Evolutionary conservation across 805 yeast genomes (phyloP), one percentile per base, ranked within the genome.

Genomic region (Candida incommunis): DNA sequence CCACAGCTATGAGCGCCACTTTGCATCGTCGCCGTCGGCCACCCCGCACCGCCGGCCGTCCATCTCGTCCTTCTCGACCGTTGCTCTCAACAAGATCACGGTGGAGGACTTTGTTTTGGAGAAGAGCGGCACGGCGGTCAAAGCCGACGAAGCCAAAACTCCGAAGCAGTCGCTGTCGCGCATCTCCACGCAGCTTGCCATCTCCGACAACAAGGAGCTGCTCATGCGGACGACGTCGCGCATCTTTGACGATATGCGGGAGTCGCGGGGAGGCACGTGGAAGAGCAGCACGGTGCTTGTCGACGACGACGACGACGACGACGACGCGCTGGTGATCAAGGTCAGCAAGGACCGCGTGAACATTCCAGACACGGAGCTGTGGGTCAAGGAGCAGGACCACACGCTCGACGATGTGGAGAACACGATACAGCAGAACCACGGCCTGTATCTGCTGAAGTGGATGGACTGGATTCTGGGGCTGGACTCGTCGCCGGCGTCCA

Each of bases 371-470:
- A 9, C 37, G 20, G 37, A 31, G 18, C 37, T 31, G 20, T 31
- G 37, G 37, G 37, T 31, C 37, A 31, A 31, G 37, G 37, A 31
- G 18, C 18, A 31, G 20, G 37, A 31, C 37, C 37, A 31, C 37
- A 31, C 20, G 13, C 37, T 31, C 7, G 37, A 31, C 37, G 37
- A 31, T 16, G 37, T 31, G 37, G 18, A n/a, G 18, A 18, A 31
- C 20, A 31, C 37, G 20, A 31, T 31, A 9, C 13, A 31, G 20
- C 20, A 31, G 18, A 31, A n/a, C 37, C 37, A 18, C 20, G 37
- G 37, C 37, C 4, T 9, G 18, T 31, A 31, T 16, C 37, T 31
- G 18, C 4, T 31, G 18, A 31, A 31, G 37, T 31, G 37, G 37
- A n/a, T n/a, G 7, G 37, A 31, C 37, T 31, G 37, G 37, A 31